Base-by-base conservation (phyloP, 176 grass and related monocot genomes). In the Phoenix dactylifera region DNA sequence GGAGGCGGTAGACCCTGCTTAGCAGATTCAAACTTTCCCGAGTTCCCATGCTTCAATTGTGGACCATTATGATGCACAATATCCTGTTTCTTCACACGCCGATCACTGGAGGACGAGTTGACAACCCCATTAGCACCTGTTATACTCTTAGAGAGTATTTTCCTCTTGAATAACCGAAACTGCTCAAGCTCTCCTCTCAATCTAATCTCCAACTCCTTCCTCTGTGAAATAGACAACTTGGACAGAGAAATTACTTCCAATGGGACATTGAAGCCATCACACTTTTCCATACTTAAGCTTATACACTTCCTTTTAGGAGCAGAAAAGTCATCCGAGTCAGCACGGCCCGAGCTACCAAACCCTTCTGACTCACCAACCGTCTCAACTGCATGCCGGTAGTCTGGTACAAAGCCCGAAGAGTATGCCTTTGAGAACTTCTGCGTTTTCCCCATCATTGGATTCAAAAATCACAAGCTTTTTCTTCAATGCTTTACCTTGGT, bases 291-390 rank as follows among this genome's bases (percentile, higher is more conserved):
- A 53, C 89, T 98, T 19, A 93, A 54, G 55, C 82, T 89, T 59
- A 98, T 93, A 73, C 81, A 86, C 81, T 89, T 92, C 73, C 88
- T 80, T 62, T 93, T 98, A 0, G 82, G 88, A 0, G 79, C 82
- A 0, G 79, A 71, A 0, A 82, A 98, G 22, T 93, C 88, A 22
- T 86, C 88, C 0, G 88, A 93, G 51, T 90, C 80, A 23, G 78
- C 86, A 74, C 69, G 76, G 2, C 68, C 67, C 17, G 81, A 68
- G 65, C 87, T 92, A 16, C 58, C 78, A 12, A 71, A 66, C 19
- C 68, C 78, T 30, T 85, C 78, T 7, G 82, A 98, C 69, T 93
- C 94, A 16, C 66, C 68, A 0, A 83, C 48, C 0, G 68, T 83
- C 79, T 86, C 79, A 0, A 57, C n/a, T 4, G 72, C 78, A 0